Conservation (phyloP, 1,284 basidiomycete genomes). For the Cryptococcus neoformans region DNA sequence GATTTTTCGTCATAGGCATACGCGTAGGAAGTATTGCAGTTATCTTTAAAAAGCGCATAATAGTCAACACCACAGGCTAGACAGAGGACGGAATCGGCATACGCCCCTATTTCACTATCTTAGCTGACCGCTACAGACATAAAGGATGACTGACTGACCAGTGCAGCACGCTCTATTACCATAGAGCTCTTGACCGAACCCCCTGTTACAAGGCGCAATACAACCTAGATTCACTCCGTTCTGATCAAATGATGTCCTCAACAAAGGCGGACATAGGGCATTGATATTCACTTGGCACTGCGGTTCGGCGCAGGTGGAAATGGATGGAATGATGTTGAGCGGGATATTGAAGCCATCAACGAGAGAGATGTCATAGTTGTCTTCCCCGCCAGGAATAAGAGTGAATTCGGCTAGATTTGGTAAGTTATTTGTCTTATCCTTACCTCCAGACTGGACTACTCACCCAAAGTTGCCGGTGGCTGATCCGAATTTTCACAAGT, state of each 20-base stretch:
- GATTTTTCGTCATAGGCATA: conserved; percentile 31
- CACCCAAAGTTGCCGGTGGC: conserved; percentile 16
- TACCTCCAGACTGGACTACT: not conserved
- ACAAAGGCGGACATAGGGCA: conserved; percentile 6
- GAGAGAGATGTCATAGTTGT: conserved; percentile 33
- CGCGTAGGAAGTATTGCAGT: conserved; percentile 30
- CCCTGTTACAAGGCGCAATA: conserved; percentile 22
- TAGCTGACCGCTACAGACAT: not conserved
- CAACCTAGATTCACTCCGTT: conserved; percentile 28
- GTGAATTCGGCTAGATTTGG: conserved; percentile 29
- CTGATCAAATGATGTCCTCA: conserved; percentile 14
- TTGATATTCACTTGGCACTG: conserved; percentile 28
- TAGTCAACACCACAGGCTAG: conserved; percentile 29
- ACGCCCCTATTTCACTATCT: conserved; percentile 14
- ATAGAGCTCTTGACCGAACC: conserved; percentile 24
- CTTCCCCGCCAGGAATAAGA: conserved; percentile 9
- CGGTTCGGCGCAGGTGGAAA: conserved; percentile 14
- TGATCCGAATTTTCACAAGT: conserved; percentile 15
- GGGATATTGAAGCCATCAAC: conserved; percentile 41
- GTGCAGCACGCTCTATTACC: conserved; percentile 33
- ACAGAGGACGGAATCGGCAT: conserved; percentile 22
- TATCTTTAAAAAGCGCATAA: conserved; percentile 34
- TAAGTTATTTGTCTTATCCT: not conserved
- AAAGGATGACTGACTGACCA: conserved; percentile 11
- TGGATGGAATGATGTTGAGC: conserved; percentile 21